Evolutionary conservation across 352 stramenopile species (phyloP), one percentile per base, ranked within the genome.

Genomic region (Phytophthora cactorum): DNA sequence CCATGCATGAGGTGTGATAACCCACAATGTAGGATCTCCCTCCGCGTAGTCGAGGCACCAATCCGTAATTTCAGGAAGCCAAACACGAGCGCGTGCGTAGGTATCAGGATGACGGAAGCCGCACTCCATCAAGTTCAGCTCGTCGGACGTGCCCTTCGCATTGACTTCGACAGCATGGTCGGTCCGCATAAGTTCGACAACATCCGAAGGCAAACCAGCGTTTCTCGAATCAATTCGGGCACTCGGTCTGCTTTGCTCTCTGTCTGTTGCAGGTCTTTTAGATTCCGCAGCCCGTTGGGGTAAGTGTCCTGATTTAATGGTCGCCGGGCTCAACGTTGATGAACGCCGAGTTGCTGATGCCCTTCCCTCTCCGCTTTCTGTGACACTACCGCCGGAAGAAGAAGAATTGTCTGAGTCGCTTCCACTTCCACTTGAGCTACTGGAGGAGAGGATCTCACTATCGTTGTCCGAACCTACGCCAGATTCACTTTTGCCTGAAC

Each of bases 1-100:
- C 88, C 88, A 95, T 1, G 88, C 81, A 59, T 86, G 69, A 11
- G 79, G 77, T n/a, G 88, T 95, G 52, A 95, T 85, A 27, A 95
- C 84, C 88, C 88, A 95, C 27, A 95, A 57, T 8, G 88, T 95
- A 27, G 88, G 88, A 57, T 95, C 88, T 14, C 88, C 88, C 57
- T 95, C 85, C 15, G 85, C 87, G 57, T 93, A 95, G 49, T 95
- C 88, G n/a, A 95, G 66, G 63, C 88, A 95, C 88, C 88, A 95
- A 59, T 95, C 88, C 6, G 84, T 90, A 56, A 95, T 93, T 69
- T 95, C 86, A 49, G 85, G 85, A 41, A 95, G 78, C 82, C 84
- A 95, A 32, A 95, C 82, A 31, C 88, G 84, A 59, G 77, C 52
- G 22, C 84, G 78, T 14, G 83, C 77, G 61, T 90, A 92, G 11